phyloP scores from a whole-genome alignment of 2,329 filamentous ascomycete genomes.

The Fusarium pilosicola region DNA sequence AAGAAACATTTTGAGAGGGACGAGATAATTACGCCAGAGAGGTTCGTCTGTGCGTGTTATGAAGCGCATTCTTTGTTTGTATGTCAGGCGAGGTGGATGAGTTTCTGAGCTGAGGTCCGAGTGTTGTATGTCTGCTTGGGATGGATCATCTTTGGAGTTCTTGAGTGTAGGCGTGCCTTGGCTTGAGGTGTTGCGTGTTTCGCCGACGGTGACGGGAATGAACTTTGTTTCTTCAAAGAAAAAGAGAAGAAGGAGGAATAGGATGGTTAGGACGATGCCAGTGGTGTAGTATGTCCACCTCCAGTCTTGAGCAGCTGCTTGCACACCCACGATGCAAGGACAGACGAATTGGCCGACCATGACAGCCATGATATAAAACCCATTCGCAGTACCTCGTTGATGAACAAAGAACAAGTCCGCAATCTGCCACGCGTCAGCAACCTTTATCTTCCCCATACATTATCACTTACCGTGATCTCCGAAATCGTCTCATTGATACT shows the following conservation, averaged over 20 bases:
- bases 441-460: no score
- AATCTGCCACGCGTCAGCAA: constrained; percentile 8
- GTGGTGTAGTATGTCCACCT: constrained; percentile 41
- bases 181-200: background rate
- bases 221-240: constrained; percentile 47
- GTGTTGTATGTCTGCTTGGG: background rate
- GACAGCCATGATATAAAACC: constrained; percentile 46
- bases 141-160: background rate
- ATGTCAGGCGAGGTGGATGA: background rate
- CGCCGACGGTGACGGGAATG: constrained; percentile 18
- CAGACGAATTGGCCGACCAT: constrained; percentile 45
- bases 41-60: constrained; percentile 33
- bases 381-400: constrained; percentile 46
- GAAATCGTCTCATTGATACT: constrained; percentile 52
- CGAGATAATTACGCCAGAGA: constrained; percentile 21
- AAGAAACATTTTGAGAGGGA: constrained; percentile 26
- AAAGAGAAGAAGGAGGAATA: constrained; percentile 37
- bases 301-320: constrained; percentile 37
- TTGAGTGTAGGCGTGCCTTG: background rate
- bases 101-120: background rate
- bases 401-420: constrained; percentile 49
- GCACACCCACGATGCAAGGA: constrained; percentile 44
- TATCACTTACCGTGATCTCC: constrained; percentile 46
- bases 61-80: constrained; percentile 28
- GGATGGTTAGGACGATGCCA: constrained; percentile 30